Evolutionary conservation across 139 green algal species (phyloP).

Genomic region (Ettlia oleoabundans): DNA sequence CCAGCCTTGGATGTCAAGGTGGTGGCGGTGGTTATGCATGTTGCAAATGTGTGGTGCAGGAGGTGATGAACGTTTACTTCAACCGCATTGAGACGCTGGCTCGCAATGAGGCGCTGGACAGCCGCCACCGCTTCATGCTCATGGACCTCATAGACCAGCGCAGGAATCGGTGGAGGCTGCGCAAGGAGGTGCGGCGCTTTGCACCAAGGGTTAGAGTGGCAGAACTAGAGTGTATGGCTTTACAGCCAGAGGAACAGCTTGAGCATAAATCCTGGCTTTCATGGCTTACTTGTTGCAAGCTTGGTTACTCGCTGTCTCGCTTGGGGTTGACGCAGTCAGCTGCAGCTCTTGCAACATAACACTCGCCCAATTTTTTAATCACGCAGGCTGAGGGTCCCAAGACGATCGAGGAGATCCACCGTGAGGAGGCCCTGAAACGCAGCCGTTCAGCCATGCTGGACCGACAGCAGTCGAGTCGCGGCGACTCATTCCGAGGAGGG

Average conservation of each 20-base stretch:
- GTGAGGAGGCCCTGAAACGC: conserved; percentile 50
- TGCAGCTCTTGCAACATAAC: no score
- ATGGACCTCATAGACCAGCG: conserved; percentile 75
- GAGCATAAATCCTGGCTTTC: no score
- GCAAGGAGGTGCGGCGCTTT: conserved; percentile 15
- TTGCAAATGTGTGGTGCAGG: not conserved
- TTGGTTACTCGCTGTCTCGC: no score
- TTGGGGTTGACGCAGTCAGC: not conserved
- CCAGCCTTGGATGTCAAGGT: no score
- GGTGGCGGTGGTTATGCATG: no score
- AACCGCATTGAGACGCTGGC: conserved; percentile 70
- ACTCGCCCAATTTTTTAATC: no score
- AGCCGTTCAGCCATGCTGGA: conserved; percentile 39
- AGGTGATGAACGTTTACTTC: conserved; percentile 89
- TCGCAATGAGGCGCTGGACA: conserved; percentile 71
- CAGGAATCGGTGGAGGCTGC: conserved; percentile 12
- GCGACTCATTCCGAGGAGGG: conserved; percentile 17
- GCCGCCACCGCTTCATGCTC: conserved; percentile 86
- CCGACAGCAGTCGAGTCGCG: conserved; percentile 22
- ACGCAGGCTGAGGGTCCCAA: conserved; percentile 92
- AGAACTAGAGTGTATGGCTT: no score
- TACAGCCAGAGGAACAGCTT: no score
- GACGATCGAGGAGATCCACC: conserved; percentile 83
- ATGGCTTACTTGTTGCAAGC: no score
- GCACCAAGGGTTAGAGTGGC: no score